Base-by-base conservation (phyloP, 108 stramenopile genomes). In the Thalassiosira profunda region DNA sequence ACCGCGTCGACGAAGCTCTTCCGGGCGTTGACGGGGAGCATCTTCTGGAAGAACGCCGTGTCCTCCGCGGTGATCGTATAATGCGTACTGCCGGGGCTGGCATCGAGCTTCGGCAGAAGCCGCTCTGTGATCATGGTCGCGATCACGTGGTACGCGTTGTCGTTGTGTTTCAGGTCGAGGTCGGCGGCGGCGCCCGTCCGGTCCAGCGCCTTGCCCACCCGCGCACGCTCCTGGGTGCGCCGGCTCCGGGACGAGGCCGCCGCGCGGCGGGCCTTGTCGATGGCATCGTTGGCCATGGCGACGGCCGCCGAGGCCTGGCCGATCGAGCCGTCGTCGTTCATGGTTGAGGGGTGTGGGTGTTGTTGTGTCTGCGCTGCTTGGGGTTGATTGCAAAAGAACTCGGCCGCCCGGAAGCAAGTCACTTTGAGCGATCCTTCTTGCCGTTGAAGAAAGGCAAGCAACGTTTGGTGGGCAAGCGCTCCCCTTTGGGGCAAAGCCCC, bases 111-210 rank as follows among this genome's bases (percentile, higher is more conserved):
- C 11, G 86, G 70, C 33, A 79, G 52, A 21, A 86, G 81, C 9
- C 75, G 74, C 26, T 86, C 80, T 9, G 86, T 76, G 7, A 91
- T 46, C 37, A 91, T 46, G 35, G 64, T 87, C 15, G 88, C 92
- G 38, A 93, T 56, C 24, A 89, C 80, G 58, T 86, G 86, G 71
- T 87, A 91, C 5, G 84, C 72, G 37, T 79, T 86, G 55, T 93
- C 92, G 37, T 90, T 90, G 53, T 74, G 33, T 52, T 49, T 75
- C 31, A 93, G 69, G 67, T 93, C 88, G 18, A 84, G 35, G 21
- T 71, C 52, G n/a, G 24, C 21, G 21, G 43, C 41, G 8, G 18
- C 3, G 34, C 42, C 11, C n/a, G 3, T 31, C 20, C 15, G 34
- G 7, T 58, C 43, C 21, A 29, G 33, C 4, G 46, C 17, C 29